Evolutionary conservation across 352 stramenopile genomes (phyloP), one percentile per base, ranked within the genome.

Genomic region (Phytopythium vexans): DNA sequence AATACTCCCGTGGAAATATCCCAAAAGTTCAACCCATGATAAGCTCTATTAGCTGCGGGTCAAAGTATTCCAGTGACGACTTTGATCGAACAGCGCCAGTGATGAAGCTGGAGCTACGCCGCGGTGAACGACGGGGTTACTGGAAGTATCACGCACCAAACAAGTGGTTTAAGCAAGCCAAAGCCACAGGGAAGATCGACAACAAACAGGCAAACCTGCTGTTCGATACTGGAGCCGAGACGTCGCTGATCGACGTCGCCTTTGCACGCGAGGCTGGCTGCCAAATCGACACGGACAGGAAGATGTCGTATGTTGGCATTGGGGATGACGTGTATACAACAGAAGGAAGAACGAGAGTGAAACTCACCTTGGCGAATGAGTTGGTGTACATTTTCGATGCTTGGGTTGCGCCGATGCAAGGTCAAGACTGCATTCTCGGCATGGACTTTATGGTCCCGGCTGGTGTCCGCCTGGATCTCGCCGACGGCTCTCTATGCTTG

Each of bases 91-190:
- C n/a, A n/a, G n/a, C n/a, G n/a, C n/a, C n/a, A n/a, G 34, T 14
- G 0, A 42, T 61, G 44, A 35, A 37, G 1, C 36, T 74, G 14
- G 27, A 49, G 1, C n/a, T 75, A 0, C 14, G 36, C 3, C 49
- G 35, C 0, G 66, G 66, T 6, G 60, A 68, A 32, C 48, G 51
- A 6, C 53, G 60, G 2, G 59, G 59, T 0, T 72, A 60, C 11
- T 70, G 62, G 57, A 36, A 48, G 14, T 37, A 66, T 41, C 56
- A 63, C 31, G 11, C 33, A 0, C 44, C 42, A 0, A 33, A 52
- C 11, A 70, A 74, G 47, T 36, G 27, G 39, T 62, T 68, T n/a
- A 47, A 52, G 9, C 54, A 75, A 37, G 59, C 56, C 8, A 70
- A 72, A 40, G 54, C 58, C 0, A 6, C 3, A 0, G 55, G 55